Evolutionary conservation across 192 early-diverging fungal genomes (phyloP).

Genomic region (Physocladia obscura): DNA sequence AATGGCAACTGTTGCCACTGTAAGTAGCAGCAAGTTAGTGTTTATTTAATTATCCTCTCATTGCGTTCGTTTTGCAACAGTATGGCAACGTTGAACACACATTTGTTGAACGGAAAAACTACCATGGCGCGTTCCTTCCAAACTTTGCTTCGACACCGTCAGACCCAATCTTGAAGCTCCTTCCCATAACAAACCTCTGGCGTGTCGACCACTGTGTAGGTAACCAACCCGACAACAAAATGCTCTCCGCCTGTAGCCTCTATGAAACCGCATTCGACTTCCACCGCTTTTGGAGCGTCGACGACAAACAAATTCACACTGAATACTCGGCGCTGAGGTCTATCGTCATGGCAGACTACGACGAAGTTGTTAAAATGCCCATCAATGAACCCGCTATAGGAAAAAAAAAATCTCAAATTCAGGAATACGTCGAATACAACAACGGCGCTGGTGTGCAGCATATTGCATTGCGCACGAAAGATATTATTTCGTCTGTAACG

Average conservation of each 20-base stretch:
- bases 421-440: constrained; percentile 87
- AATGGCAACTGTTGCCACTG: constrained; percentile 87
- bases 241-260: constrained; percentile 78
- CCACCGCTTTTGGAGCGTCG: constrained; percentile 98
- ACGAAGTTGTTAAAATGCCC: constrained; percentile 92
- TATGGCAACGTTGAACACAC: constrained; percentile 98
- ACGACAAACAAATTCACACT: constrained; percentile 93
- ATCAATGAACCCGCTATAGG: constrained; percentile 96
- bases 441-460: constrained; percentile 69
- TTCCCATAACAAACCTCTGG: constrained; percentile 64
- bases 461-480: constrained; percentile 87
- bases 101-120: constrained; percentile 79
- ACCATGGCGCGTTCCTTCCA: constrained; percentile 87
- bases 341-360: constrained; percentile 92
- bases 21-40: constrained; percentile 14
- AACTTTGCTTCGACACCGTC: constrained; percentile 53
- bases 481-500: constrained; percentile 81
- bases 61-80: constrained; percentile 33
- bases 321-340: constrained; percentile 92
- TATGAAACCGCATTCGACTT: constrained; percentile 93
- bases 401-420: constrained; percentile 93
- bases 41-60: not conserved
- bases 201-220: constrained; percentile 93
- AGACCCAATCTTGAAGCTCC: constrained; percentile 40
- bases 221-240: constrained; percentile 91